Conservation (phyloP, 768 basidiomycete genomes). For the Mycena olivaceomarginata region DNA sequence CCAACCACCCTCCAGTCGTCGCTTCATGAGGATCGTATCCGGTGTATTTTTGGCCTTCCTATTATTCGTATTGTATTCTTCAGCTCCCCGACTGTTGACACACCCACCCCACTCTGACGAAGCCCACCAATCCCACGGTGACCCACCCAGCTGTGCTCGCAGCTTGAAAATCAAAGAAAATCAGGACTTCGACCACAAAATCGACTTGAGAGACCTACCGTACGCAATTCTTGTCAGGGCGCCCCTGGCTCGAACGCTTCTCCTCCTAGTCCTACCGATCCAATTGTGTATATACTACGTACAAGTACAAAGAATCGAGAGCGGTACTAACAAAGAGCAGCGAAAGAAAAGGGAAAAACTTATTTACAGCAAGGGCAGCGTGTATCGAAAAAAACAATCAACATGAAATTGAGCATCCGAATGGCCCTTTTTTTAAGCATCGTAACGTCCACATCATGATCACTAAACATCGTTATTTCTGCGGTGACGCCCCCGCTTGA, state of each 20-base stretch:
- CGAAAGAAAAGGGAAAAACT: background rate
- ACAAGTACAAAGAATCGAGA: constrained; percentile 38
- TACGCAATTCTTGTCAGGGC: background rate
- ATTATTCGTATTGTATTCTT: too few species aligned
- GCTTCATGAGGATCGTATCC: too few species aligned
- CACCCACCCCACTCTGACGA: too few species aligned
- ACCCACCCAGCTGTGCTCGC: too few species aligned
- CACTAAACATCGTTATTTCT: background rate
- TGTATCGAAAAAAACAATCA: constrained; percentile 10
- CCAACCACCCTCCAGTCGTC: too few species aligned
- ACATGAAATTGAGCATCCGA: constrained; percentile 1
- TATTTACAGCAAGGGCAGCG: constrained; percentile 10
- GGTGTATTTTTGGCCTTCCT: too few species aligned
- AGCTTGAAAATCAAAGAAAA: too few species aligned
- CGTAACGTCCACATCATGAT: background rate
- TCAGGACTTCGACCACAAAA: too few species aligned
- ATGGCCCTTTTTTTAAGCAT: constrained; percentile 19
- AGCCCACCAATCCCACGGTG: too few species aligned
- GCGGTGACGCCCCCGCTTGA: constrained; percentile 15
- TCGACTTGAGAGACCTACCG: too few species aligned
- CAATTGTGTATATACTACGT: constrained; percentile 14
- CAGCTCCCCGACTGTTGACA: too few species aligned
- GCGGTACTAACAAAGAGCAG: background rate
- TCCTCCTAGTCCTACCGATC: background rate
- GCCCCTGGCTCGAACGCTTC: too few species aligned